A percentile compares a stretch with the other conserved stretches of the same genome.
Conservation (phyloP, 1,284 basidiomycete genomes). For the Tremellales sp. region DNA sequence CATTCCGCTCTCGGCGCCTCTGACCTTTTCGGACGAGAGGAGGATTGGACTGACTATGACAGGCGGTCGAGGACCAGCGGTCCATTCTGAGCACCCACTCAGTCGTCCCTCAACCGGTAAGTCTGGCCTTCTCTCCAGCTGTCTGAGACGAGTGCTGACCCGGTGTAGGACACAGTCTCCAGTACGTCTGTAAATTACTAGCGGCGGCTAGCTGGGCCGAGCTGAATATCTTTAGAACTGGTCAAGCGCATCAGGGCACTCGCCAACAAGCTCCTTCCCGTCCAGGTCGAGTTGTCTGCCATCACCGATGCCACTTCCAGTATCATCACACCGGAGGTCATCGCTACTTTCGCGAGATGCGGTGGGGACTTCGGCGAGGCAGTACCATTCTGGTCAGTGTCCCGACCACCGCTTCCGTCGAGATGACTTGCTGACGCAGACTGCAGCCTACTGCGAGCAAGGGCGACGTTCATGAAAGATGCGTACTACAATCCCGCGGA, state of each 20-base stretch:
- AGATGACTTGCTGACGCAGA: background rate
- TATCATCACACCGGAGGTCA: conserved; percentile 49
- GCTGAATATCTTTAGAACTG: conserved; percentile 47
- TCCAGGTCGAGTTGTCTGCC: conserved; percentile 54
- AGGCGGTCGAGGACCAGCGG: conserved; percentile 41
- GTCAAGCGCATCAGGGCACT: conserved; percentile 74
- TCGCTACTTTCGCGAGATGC: conserved; percentile 49
- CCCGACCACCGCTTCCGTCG: background rate
- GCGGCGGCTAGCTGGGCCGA: background rate
- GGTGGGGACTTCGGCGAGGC: conserved; percentile 66
- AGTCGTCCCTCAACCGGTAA: conserved; percentile 35
- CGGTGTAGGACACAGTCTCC: conserved; percentile 27
- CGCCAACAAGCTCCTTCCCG: conserved; percentile 70
- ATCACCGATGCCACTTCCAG: conserved; percentile 45
- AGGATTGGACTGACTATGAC: conserved; percentile 2
- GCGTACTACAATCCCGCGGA: conserved; percentile 56
- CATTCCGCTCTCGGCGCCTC: too few species aligned
- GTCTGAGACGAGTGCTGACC: conserved; percentile 1
- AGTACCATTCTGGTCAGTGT: conserved; percentile 52
- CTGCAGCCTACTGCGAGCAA: conserved; percentile 69
- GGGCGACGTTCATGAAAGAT: conserved; percentile 66
- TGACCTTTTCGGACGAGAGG: background rate
- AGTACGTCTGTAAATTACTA: too few species aligned
- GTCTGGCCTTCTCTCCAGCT: conserved; percentile 5
- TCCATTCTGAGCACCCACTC: conserved; percentile 36